Evolutionary conservation across 2,329 filamentous ascomycete genomes (phyloP), one percentile per base, ranked within the genome.

Genomic region (Eutypa lata): DNA sequence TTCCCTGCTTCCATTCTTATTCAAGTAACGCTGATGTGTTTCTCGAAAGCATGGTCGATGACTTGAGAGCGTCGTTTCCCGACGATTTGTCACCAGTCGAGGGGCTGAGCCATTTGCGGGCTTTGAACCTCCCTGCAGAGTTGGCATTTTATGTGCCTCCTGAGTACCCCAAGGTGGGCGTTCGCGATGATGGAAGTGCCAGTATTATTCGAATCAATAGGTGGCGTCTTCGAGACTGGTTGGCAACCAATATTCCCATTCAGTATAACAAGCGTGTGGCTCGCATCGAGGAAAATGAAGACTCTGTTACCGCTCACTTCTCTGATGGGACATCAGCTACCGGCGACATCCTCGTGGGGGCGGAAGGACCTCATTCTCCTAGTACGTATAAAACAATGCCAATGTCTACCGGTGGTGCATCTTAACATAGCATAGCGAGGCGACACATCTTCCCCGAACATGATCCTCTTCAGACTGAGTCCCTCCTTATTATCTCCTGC

Each of bases 341-440:
- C 4, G 48, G 48, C 14, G 48, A 50, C 26, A 28, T 50, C 16
- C 33, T 50, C 21, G 24, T 50, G 6, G 48, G 48, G 3, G 48
- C 48, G 2, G 48, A 50, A 22, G 48, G 48, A 14, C 21, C 40
- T 6, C 19, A 50, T 24, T 40, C 33, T 26, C 13, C 33, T 22
- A 21, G 48, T 50, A 33, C 24, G 33, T 6, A 37, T 14, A 14
- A 14, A 14, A 14, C 35, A 8, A 8, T 21, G 22, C 24, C 5
- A 24, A 14, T 33, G 26, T 24, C 33, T 11, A 14, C 28, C 13
- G 31, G 21, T 14, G 35, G 13, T 37, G 35, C n/a, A 18, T 22
- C 2, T 18, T 22, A 21, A 21, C 21, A 18, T 10, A 18, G 21
- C 33, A 35, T 48, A 33, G 42, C 6, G 22, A 50, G 21, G 31